Evolutionary conservation across 306 rosid genomes (phyloP).

Genomic region (Prunus kanzakura): DNA sequence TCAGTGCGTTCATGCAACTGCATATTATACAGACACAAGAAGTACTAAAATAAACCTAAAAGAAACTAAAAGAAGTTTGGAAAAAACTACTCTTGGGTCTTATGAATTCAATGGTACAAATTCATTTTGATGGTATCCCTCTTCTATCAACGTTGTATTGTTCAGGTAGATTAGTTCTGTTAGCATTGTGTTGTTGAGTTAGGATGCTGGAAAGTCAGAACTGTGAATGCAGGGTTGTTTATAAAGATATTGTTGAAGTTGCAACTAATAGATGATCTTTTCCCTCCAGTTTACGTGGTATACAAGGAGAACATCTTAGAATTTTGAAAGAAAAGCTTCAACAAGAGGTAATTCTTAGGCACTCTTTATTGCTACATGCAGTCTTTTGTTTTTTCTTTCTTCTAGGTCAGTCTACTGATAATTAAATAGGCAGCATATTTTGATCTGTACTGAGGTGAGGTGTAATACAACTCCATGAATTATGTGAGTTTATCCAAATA

Average conservation of each 20-base stretch:
- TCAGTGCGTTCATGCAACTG: not conserved
- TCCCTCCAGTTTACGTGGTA: slow-evolving; percentile 66
- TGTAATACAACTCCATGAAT: not conserved
- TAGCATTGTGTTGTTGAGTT: not conserved
- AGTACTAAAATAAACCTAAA: not conserved
- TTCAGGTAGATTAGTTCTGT: not conserved
- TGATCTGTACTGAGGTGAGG: not conserved
- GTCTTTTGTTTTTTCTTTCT: not conserved
- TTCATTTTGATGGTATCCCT: not conserved
- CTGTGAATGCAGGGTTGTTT: not conserved
- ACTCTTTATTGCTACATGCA: slow-evolving; percentile 1
- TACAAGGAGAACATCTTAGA: slow-evolving; percentile 62
- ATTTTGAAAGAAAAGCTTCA: slow-evolving; percentile 76
- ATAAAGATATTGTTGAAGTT: slow-evolving; percentile 16
- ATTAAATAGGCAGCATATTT: not conserved
- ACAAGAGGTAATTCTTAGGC: slow-evolving; percentile 62
- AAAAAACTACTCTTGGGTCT: not conserved
- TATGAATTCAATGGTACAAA: not conserved
- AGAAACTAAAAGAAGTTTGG: not conserved
- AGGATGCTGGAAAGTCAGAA: not conserved
- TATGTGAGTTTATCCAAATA: not conserved
- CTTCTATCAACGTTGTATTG: not conserved
- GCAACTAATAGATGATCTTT: slow-evolving; percentile 16
- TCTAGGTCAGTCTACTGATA: not conserved
- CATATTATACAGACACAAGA: not conserved